Evolutionary conservation across 257 asterid species (phyloP).

Genomic region (Eucommia ulmoides): DNA sequence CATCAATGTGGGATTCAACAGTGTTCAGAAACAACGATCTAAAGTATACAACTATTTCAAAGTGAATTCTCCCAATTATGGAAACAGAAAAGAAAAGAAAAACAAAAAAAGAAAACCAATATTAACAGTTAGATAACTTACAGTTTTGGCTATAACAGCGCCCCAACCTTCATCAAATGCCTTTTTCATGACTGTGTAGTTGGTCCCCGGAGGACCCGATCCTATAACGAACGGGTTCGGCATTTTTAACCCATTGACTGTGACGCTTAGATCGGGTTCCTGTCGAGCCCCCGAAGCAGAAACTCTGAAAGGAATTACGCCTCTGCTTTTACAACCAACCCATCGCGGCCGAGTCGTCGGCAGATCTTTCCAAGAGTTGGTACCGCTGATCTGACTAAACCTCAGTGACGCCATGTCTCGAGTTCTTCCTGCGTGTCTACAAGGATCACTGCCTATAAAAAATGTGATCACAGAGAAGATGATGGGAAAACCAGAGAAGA

Average conservation of each 20-base stretch:
- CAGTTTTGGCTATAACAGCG: constrained; percentile 97
- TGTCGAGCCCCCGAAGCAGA: constrained; percentile 20
- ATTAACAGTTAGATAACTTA: constrained; percentile 12
- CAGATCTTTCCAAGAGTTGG: constrained; percentile 13
- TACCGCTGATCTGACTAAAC: background rate
- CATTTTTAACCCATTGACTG: constrained; percentile 86
- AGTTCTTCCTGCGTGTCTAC: background rate
- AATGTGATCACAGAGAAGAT: too few species aligned
- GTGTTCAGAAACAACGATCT: background rate
- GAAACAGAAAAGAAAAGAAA: background rate
- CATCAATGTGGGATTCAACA: background rate
- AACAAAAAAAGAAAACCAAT: too few species aligned
- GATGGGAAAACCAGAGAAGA: too few species aligned
- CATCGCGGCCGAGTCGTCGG: constrained; percentile 14
- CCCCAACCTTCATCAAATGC: constrained; percentile 99
- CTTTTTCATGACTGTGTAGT: constrained; percentile 83
- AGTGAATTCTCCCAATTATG: background rate
- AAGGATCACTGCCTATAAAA: too few species aligned
- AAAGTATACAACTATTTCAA: background rate
- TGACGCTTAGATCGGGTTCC: constrained; percentile 89
- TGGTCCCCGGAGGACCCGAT: constrained; percentile 98
- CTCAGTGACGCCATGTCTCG: background rate
- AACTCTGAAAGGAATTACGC: constrained; percentile 36
- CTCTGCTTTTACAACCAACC: constrained; percentile 12
- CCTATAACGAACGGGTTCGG: constrained; percentile 94